A percentile compares a stretch with the other conserved stretches of the same genome.
These are phyloP conservation scores for Talaromyces ruber DNA, from an alignment of 495 filamentous ascomycete genomes.

Conservation along the genomic window DNA sequence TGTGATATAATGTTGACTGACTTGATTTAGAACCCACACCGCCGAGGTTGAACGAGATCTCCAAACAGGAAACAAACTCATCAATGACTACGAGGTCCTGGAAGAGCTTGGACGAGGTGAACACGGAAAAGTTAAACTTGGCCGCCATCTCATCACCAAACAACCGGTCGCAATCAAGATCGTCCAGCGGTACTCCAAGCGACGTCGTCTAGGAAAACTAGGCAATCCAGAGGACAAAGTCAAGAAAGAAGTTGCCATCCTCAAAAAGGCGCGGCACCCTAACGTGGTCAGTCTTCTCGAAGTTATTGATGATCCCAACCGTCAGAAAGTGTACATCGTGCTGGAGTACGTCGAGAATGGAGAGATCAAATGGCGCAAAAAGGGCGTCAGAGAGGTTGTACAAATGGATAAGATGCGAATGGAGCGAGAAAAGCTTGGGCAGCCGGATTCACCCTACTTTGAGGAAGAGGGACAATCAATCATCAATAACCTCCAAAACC, in stretches of 20 bases:
- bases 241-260: slow-evolving; percentile 91
- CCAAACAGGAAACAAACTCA: slow-evolving; percentile 82
- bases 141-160: slow-evolving; percentile 63
- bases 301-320: slow-evolving; percentile 92
- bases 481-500: slow-evolving; percentile 45
- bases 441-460: slow-evolving; percentile 40
- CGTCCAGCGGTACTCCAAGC: slow-evolving; percentile 89
- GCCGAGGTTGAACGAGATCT: slow-evolving; percentile 82
- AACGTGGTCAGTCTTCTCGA: slow-evolving; percentile 93
- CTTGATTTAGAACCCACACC: slow-evolving; percentile 58
- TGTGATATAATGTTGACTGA: neutral
- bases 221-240: slow-evolving; percentile 83
- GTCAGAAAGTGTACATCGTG: slow-evolving; percentile 97
- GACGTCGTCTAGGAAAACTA: slow-evolving; percentile 72
- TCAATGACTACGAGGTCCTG: slow-evolving; percentile 96
- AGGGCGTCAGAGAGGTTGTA: slow-evolving; percentile 70
- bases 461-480: slow-evolving; percentile 55
- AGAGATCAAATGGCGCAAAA: slow-evolving; percentile 88
- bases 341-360: slow-evolving; percentile 89
- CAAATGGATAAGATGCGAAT: slow-evolving; percentile 71
- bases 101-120: slow-evolving; percentile 91
- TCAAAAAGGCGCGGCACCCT: slow-evolving; percentile 94
- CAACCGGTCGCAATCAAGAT: slow-evolving; percentile 96
- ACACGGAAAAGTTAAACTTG: slow-evolving; percentile 96
- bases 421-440: slow-evolving; percentile 60